phyloP scores from a whole-genome alignment of 768 basidiomycete genomes.

The Lentinula detonsa region DNA sequence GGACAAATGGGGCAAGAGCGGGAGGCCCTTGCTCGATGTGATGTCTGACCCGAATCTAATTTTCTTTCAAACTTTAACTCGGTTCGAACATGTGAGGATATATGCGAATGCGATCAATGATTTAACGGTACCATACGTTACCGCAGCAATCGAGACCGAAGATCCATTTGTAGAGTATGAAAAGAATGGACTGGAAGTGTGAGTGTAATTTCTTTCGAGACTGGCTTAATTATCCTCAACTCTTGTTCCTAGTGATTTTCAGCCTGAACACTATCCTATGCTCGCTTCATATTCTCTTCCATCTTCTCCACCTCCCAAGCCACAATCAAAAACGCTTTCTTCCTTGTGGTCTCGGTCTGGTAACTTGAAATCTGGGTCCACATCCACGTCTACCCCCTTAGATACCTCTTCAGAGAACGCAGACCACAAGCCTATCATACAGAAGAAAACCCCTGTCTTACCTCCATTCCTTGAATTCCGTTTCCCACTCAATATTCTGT shows the following conservation, averaged over 20 bases:
- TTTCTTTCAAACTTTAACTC: conserved; percentile 67
- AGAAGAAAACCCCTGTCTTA: conserved; percentile 17
- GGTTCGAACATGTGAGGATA: conserved; percentile 60
- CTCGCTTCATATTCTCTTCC: conserved; percentile 49
- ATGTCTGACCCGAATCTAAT: conserved; percentile 71
- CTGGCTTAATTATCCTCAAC: not conserved
- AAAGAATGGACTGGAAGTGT: conserved; percentile 57
- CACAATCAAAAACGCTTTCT: conserved; percentile 34
- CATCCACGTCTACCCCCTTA: not conserved
- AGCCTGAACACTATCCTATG: conserved; percentile 51
- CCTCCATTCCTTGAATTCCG: conserved; percentile 53
- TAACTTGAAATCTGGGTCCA: not conserved
- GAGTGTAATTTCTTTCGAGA: not conserved
- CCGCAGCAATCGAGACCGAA: conserved; percentile 61
- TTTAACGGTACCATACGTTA: conserved; percentile 76
- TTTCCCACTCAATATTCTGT: conserved; percentile 63
- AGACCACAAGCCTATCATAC: conserved; percentile 29
- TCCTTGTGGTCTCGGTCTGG: conserved; percentile 33
- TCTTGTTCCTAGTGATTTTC: conserved; percentile 36
- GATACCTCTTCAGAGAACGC: conserved; percentile 17
- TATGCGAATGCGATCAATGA: conserved; percentile 88
- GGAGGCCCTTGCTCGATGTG: conserved; percentile 45
- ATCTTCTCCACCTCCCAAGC: conserved; percentile 32
- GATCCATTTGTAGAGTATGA: conserved; percentile 63
- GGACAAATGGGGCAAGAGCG: conserved; percentile 49